Evolutionary conservation across 169 alveolate genomes (phyloP), one percentile per base, ranked within the genome.

Genomic region (Cryptosporidium sp.): DNA sequence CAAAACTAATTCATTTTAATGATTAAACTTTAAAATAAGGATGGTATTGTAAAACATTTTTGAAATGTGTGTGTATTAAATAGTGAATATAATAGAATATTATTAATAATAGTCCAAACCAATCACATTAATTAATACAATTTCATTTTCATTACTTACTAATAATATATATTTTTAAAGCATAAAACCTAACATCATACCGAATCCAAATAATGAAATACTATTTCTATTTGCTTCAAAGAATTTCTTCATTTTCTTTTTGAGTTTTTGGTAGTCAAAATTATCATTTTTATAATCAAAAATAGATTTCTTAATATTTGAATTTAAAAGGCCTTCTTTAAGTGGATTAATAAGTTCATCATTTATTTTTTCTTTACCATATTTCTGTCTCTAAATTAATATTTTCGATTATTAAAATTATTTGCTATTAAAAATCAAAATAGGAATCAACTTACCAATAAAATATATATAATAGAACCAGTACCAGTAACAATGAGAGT

Each of bases 161-260:
- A 2, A 26, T 16, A 12, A 2, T 26, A 21, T 21, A 33, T 14
- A n/a, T 0, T 9, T 31, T 43, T 29, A 62, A 48, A 61, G 33
- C 48, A 80, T 43, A 62, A 80, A 59, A 62, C 89, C 89, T 29
- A 80, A 41, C 70, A 80, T 41, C 31, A 62, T 59, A 21, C 89
- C 89, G 18, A 59, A 61, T 35, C 89, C 70, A 48, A 80, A 80
- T 8, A 80, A 45, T 16, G 89, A 80, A 29, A 80, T 62, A 18
- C 51, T 43, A 37, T 62, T 41, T 35, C 23, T 59, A 39, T 80
- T 80, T 80, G 43, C 45, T 41, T 80, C 89, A 37, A 80, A 35
- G 43, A 80, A 80, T 62, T 29, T 14, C 41, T 65, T 80, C 45
- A 61, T 41, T 45, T 80, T 80, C 26, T 41, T 80, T 62, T 41